Base-by-base conservation (phyloP, 1,284 basidiomycete genomes). In the Heterobasidion parviporum region DNA sequence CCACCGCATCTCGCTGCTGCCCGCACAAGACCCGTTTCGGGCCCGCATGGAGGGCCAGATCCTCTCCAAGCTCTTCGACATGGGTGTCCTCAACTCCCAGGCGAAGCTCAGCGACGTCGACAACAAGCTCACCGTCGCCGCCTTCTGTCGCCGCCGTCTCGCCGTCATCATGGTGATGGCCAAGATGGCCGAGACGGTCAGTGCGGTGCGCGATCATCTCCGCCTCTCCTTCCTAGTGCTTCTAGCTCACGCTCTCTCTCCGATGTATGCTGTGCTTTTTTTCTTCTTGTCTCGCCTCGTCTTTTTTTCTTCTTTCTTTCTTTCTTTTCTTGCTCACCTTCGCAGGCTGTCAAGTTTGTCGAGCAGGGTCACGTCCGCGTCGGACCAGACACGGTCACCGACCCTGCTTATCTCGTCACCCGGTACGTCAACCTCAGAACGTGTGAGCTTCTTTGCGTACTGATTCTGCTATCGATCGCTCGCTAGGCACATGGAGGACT, bases 341-440 rank as follows among this genome's bases (percentile, higher is more conserved):
- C 26, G 4, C 34, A 95, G 93, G 97, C 96, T 8, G 92, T 92
- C 50, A 92, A 92, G 67, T 98, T 97, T 68, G 92, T 99, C 61
- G 97, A 99, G 70, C 96, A 99, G 71, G 97, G 97, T 0, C 96
- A 99, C 71, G 87, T 99, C 61, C 87, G 97, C 36, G 94, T 99
- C 12, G 97, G 97, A 6, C 94, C 97, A 32, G 92, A 98, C 65
- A 92, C 92, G 0, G 87, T 99, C 65, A 96, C 91, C 0, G 97
- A 99, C 70, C 97, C 97, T 2, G 97, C 96, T 1, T 98, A 90
- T 74, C 80, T 99, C 57, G 94, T 99, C 60, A 97, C 95, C 26
- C 79, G 94, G 82, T 84, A 63, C 48, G 75, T 63, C 35, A 48
- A 48, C 34, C 43, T 15, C 20, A 52, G n/a, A 26, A 4, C 26